A percentile compares a stretch with the other conserved stretches of the same genome.
These are phyloP conservation scores for Aspergillus sp. DNA, from an alignment of 2,329 filamentous ascomycete genomes.

Conservation along the genomic window DNA sequence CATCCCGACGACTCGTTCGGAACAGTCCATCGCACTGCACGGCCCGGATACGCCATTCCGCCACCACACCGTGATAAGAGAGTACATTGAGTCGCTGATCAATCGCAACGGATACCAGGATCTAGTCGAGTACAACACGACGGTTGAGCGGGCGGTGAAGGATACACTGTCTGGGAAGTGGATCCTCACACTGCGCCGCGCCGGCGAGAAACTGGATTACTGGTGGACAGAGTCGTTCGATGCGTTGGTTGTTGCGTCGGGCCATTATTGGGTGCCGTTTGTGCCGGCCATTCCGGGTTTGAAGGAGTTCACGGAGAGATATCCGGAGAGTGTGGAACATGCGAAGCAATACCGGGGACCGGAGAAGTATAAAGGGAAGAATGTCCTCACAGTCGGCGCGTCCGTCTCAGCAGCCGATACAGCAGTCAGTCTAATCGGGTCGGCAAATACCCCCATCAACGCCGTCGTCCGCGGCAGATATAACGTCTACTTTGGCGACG, in stretches of 20 bases:
- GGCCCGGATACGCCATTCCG: constrained; percentile 58
- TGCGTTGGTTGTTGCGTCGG: constrained; percentile 56
- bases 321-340: constrained; percentile 37
- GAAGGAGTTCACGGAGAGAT: constrained; percentile 32
- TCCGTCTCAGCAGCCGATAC: constrained; percentile 60
- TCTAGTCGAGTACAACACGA: constrained; percentile 48
- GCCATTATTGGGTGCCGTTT: constrained; percentile 57
- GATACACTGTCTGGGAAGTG: constrained; percentile 49
- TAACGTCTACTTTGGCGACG: constrained; percentile 54
- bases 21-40: constrained; percentile 44
- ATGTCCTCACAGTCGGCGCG: constrained; percentile 57
- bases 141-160: constrained; percentile 51
- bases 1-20: constrained; percentile 43
- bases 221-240: constrained; percentile 64
- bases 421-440: constrained; percentile 45
- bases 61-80: constrained; percentile 53
- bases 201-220: constrained; percentile 41
- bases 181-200: constrained; percentile 49
- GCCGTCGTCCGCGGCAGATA: constrained; percentile 52
- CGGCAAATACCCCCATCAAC: constrained; percentile 46
- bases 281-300: constrained; percentile 40
- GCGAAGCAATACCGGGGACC: constrained; percentile 36
- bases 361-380: constrained; percentile 40
- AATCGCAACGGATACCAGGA: constrained; percentile 50
- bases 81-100: constrained; percentile 54